Conservation (phyloP, 306 rosid species). For the Citrullus mucosospermus region DNA sequence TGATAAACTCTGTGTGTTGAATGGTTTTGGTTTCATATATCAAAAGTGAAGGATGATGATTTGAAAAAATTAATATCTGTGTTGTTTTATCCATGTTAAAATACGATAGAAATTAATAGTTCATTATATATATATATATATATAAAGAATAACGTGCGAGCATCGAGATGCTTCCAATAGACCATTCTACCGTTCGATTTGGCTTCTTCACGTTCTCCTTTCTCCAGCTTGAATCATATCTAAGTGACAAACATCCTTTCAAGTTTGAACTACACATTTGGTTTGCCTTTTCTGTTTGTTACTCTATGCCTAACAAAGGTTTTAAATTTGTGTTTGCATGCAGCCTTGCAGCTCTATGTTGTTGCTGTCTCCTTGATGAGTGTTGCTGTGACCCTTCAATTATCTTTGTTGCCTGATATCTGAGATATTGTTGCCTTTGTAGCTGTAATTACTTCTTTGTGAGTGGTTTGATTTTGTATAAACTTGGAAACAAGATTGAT, state of each 20-base stretch:
- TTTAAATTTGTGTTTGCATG: constrained; percentile 3
- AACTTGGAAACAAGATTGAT: background rate
- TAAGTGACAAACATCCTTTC: background rate
- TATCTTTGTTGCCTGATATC: constrained; percentile 12
- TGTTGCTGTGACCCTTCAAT: constrained; percentile 81
- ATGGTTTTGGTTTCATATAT: background rate
- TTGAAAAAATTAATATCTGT: background rate
- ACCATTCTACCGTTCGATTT: background rate
- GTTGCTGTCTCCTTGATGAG: constrained; percentile 72
- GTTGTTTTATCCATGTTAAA: too few relatives aligned
- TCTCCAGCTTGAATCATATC: background rate
- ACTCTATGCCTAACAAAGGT: background rate
- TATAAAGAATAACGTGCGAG: background rate
- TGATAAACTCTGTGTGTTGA: background rate
- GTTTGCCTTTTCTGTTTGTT: background rate
- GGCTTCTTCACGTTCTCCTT: background rate
- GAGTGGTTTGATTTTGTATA: background rate
- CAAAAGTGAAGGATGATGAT: background rate
- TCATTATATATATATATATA: too few relatives aligned
- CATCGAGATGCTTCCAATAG: background rate
- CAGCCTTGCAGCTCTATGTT: constrained; percentile 79
- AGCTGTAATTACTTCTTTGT: background rate
- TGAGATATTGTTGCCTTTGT: background rate
- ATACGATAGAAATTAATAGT: too few relatives aligned
- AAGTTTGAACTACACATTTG: background rate